Conservation (phyloP, 345 rosid species). For the Eucalyptus microcorys region DNA sequence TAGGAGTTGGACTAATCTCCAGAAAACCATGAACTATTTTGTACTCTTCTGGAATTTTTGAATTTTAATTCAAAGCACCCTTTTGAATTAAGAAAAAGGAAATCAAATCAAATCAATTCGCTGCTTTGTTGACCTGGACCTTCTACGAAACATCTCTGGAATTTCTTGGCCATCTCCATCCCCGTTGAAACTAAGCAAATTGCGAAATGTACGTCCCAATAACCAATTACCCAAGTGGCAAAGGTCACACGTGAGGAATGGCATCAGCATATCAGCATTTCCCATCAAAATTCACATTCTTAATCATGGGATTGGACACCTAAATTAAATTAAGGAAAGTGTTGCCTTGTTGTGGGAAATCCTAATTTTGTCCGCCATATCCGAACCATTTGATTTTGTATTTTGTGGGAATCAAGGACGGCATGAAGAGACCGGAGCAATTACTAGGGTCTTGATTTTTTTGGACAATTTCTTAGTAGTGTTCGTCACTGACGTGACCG, state of each 20-base stretch:
- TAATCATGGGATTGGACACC: background rate
- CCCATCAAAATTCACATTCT: background rate
- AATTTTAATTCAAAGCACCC: background rate
- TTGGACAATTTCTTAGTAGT: background rate
- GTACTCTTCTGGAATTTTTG: background rate
- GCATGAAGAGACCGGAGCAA: slow-evolving; percentile 26
- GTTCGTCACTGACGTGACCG: background rate
- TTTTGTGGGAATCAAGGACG: slow-evolving; percentile 24
- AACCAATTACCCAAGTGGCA: background rate
- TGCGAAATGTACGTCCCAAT: background rate
- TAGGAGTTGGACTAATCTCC: background rate
- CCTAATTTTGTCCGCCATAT: slow-evolving; percentile 57
- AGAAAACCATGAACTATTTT: background rate
- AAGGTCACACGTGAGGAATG: background rate
- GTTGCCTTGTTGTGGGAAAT: slow-evolving; percentile 13
- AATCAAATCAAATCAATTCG: background rate
- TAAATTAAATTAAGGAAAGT: background rate
- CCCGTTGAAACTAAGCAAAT: background rate
- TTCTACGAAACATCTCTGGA: background rate
- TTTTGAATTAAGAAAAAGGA: background rate
- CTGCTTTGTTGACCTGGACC: background rate
- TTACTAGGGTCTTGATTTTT: slow-evolving; percentile 2
- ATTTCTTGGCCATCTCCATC: background rate
- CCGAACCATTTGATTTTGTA: background rate
- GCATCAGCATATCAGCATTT: background rate